Conservation (phyloP, 257 asterid genomes). For the Salvia miltiorrhiza region DNA sequence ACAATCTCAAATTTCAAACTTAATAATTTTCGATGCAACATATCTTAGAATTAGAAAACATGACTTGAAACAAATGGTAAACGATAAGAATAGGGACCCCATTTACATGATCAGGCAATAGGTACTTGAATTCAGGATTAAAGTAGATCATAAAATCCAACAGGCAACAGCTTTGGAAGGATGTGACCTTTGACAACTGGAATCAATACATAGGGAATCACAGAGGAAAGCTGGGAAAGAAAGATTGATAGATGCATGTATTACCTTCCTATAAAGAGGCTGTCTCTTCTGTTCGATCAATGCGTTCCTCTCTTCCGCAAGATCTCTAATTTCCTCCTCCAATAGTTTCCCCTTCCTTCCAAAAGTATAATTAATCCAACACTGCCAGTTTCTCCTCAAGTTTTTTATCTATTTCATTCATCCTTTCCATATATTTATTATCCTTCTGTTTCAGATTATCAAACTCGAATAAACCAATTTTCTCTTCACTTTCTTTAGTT, state of each 20-base stretch:
- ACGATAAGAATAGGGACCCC: background rate
- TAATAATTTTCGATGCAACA: constrained; percentile 1
- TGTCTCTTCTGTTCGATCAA: constrained; percentile 82
- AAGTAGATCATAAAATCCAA: background rate
- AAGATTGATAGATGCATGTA: constrained; percentile 1
- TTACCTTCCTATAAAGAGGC: constrained; percentile 87
- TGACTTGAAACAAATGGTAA: constrained; percentile 3
- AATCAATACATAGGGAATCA: background rate
- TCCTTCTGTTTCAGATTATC: constrained; percentile 88
- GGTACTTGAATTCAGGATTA: background rate
- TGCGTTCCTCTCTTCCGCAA: constrained; percentile 93
- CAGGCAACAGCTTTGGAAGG: constrained; percentile 8
- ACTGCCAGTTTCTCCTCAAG: constrained; percentile 77
- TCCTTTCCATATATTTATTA: constrained; percentile 62
- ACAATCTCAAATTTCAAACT: background rate
- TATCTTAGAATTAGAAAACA: constrained; percentile 1
- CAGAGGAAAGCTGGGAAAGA: background rate
- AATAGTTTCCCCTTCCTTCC: constrained; percentile 81
- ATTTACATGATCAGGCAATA: background rate
- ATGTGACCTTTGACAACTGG: background rate
- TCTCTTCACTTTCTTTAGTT: constrained; percentile 37
- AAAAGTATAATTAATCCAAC: constrained; percentile 82
- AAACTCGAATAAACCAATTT: constrained; percentile 54
- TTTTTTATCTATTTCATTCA: constrained; percentile 61
- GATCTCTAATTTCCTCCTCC: constrained; percentile 93